phyloP scores from a whole-genome alignment of 768 basidiomycete genomes.

The Russula dissimulans region DNA sequence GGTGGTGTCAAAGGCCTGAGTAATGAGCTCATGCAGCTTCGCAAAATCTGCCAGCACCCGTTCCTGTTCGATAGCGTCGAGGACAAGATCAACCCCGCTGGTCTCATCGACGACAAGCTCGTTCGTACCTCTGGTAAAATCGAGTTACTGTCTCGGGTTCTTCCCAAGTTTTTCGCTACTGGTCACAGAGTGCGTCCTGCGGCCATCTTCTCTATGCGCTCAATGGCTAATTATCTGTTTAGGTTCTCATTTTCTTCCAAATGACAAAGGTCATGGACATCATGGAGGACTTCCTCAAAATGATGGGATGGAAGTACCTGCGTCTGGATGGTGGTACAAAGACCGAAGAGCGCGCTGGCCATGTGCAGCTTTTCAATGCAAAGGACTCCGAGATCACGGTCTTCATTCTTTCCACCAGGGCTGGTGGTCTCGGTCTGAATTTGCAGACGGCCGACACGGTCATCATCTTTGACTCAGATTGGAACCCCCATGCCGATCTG shows the following conservation, averaged over 20 bases:
- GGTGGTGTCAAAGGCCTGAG: slow-evolving; percentile 82
- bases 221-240: not conserved
- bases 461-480: slow-evolving; percentile 78
- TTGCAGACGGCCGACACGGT: slow-evolving; percentile 88
- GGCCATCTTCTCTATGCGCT: slow-evolving; percentile 1
- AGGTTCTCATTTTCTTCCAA: slow-evolving; percentile 99
- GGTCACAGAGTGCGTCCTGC: slow-evolving; percentile 65
- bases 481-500: slow-evolving; percentile 98
- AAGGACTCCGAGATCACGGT: slow-evolving; percentile 78
- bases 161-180: slow-evolving; percentile 90
- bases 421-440: slow-evolving; percentile 92
- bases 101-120: slow-evolving; percentile 76
- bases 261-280: slow-evolving; percentile 99
- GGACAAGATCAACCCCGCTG: slow-evolving; percentile 81
- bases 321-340: slow-evolving; percentile 96
- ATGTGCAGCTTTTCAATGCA: slow-evolving; percentile 85
- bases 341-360: slow-evolving; percentile 85
- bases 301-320: slow-evolving; percentile 78
- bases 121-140: slow-evolving; percentile 88
- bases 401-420: slow-evolving; percentile 90
- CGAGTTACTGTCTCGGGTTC: slow-evolving; percentile 79
- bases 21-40: slow-evolving; percentile 95
- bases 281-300: slow-evolving; percentile 90
- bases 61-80: slow-evolving; percentile 95
- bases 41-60: slow-evolving; percentile 98